Evolutionary conservation across 306 rosid genomes (phyloP), one percentile per base, ranked within the genome.

Genomic region (Ammopiptanthus mongolicus): DNA sequence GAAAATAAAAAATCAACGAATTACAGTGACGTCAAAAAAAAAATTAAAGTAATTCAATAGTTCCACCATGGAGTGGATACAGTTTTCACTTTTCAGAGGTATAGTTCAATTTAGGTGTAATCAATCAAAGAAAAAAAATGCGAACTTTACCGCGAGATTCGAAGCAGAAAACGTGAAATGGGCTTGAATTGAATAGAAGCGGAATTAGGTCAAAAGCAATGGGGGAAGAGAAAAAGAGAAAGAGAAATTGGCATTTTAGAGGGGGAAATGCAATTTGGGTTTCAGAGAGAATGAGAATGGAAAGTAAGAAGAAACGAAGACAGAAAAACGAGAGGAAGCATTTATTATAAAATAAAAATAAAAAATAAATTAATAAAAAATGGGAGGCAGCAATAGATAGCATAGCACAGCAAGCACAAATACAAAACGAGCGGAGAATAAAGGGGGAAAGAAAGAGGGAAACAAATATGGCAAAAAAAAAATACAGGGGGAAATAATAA

Each of bases 1-100:
- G 85, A 87, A 74, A 11, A 41, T n/a, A 41, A 41, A 41, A 41
- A 75, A 81, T 71, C 82, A 82, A 84, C 65, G 75, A 77, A 78
- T 73, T 8, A 77, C 59, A 75, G 36, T 34, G 44, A 51, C 83
- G 28, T 13, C 60, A 76, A 61, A 5, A 50, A 11, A 0, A 37
- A 7, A 51, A 21, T 3, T 25, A 47, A 58, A 44, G 18, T 31
- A 41, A 71, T 64, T 58, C 33, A 19, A 57, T 47, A 74, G 37
- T 64, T 68, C 56, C 81, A 47, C 19, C 65, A 15, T 65, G 65
- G 29, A 74, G 34, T 60, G 70, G 52, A 50, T 8, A 46, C 21
- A 80, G 53, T 81, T 57, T 52, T 6, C 21, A 80, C 46, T 81
- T 57, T 52, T 6, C 44, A 64, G 22, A 73, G 69, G 42, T 1